These are phyloP conservation scores for Populus trichocarpa DNA, from an alignment of 441 rosid genomes.

Conservation along the genomic window DNA sequence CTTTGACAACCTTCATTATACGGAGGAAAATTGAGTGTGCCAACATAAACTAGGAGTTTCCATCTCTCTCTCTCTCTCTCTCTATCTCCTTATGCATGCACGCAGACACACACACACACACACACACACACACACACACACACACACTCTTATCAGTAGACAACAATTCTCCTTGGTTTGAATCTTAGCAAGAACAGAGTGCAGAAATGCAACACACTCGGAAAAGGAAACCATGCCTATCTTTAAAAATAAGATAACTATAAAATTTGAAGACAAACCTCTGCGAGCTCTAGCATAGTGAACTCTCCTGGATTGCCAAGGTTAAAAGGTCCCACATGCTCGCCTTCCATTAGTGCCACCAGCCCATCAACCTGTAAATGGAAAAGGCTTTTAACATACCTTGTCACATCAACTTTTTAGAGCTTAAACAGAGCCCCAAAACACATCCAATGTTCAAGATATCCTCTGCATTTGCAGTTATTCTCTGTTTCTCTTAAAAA, in stretches of 20 bases:
- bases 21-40: not conserved
- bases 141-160: not conserved
- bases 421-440: not conserved
- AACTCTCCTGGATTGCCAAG: slow-evolving; percentile 98
- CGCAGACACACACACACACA: not conserved
- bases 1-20: slow-evolving; percentile 69
- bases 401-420: not conserved
- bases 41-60: not conserved
- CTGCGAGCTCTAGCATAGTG: slow-evolving; percentile 97
- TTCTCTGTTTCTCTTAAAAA: not conserved
- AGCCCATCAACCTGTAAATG: slow-evolving; percentile 79
- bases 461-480: no score
- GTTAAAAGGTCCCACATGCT: slow-evolving; percentile 95
- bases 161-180: not conserved
- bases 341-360: slow-evolving; percentile 87
- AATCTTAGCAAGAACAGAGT: not conserved
- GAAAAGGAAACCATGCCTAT: not conserved
- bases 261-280: slow-evolving; percentile 46
- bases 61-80: not conserved
- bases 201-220: not conserved
- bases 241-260: not conserved
- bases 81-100: not conserved
- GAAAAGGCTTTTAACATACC: not conserved
- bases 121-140: not conserved
- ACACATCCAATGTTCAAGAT: not conserved